phyloP scores from a whole-genome alignment of 108 stramenopile species.

The Cyclotella atomus region DNA sequence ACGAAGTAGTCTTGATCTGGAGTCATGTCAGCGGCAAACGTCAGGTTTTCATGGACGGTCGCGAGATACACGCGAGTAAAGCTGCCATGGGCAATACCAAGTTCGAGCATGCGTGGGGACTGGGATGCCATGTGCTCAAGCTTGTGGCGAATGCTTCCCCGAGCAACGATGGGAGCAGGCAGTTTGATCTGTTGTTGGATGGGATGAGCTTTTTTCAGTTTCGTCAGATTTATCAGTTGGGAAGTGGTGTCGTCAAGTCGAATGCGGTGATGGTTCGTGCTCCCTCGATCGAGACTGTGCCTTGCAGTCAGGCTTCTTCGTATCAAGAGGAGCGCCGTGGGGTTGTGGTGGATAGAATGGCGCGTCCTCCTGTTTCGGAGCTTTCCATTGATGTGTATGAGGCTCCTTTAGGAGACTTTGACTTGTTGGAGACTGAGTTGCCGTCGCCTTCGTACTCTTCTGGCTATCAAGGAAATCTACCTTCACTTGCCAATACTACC shows the following conservation, averaged over 20 bases:
- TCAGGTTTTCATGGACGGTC: constrained; percentile 43
- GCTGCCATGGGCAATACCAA: constrained; percentile 55
- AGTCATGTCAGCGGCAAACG: constrained; percentile 51
- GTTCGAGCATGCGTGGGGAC: constrained; percentile 67
- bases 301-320: background rate
- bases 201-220: constrained; percentile 78
- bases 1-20: constrained; percentile 59
- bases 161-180: constrained; percentile 17
- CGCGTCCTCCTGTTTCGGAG: background rate
- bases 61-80: constrained; percentile 67
- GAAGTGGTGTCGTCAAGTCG: constrained; percentile 13
- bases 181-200: constrained; percentile 82
- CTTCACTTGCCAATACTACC: background rate
- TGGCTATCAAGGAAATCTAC: background rate
- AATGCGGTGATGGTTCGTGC: background rate
- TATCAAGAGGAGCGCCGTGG: too few species aligned
- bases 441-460: background rate
- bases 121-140: constrained; percentile 62
- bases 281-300: background rate
- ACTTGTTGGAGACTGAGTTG: background rate
- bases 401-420: background rate
- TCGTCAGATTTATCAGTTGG: constrained; percentile 83
- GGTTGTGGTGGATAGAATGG: too few species aligned
- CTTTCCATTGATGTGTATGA: background rate
- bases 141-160: constrained; percentile 69